These are phyloP conservation scores for Eleusine coracana DNA, from an alignment of 176 grass and related monocot species.

Conservation along the genomic window DNA sequence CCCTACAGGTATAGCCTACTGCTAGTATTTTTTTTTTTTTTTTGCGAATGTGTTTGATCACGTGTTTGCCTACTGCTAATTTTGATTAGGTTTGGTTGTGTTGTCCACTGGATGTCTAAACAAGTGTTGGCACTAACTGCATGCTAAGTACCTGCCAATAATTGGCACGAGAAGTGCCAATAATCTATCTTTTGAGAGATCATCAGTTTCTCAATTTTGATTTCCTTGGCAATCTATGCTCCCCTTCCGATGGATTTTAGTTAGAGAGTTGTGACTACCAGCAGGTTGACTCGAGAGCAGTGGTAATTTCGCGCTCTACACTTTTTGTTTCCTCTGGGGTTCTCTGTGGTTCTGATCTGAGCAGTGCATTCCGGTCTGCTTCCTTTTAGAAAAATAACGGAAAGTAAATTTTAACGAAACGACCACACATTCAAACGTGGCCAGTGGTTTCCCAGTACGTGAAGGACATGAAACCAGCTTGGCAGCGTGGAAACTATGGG, in stretches of 20 bases:
- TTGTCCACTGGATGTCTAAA: not conserved
- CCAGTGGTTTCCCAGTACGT: not conserved
- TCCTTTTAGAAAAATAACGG: not conserved
- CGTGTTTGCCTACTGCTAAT: not conserved
- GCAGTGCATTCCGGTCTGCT: not conserved
- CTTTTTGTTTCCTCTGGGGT: not conserved
- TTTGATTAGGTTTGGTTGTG: not conserved
- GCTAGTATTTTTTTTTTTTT: not conserved
- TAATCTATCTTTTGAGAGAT: not conserved
- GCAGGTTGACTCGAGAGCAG: too few species aligned
- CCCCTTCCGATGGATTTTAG: not conserved
- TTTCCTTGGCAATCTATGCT: not conserved
- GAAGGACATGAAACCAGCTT: slow-evolving; percentile 23
- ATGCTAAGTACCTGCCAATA: not conserved
- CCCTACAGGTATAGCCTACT: not conserved
- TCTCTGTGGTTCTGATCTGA: not conserved
- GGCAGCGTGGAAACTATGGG: not conserved
- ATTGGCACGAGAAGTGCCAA: not conserved
- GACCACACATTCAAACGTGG: not conserved
- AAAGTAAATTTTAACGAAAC: not conserved
- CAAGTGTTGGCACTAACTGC: not conserved
- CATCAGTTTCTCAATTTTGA: not conserved
- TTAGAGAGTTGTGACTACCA: too few species aligned
- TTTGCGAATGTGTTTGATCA: too few species aligned
- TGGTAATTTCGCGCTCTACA: not conserved